These are phyloP conservation scores for Glonium stellatum DNA, from an alignment of 495 filamentous ascomycete species.

Conservation along the genomic window DNA sequence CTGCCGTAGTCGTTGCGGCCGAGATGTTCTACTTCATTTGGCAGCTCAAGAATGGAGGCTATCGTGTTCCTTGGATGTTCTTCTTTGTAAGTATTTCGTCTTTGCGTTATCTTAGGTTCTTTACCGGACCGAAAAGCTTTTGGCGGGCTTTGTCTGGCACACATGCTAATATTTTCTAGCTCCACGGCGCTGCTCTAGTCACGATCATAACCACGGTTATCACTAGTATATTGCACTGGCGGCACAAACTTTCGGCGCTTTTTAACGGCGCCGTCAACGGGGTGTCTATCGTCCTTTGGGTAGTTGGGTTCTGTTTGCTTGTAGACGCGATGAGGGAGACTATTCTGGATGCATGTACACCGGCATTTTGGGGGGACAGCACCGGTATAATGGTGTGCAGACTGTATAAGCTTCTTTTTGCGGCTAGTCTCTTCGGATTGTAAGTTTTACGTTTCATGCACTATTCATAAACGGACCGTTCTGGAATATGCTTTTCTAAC, in stretches of 20 bases:
- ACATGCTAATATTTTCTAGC: not conserved
- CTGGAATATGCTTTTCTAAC: not conserved
- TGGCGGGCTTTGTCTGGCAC: not conserved
- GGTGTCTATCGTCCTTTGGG: not conserved
- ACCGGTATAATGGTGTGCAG: slow-evolving; percentile 2
- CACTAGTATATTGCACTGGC: slow-evolving; percentile 1
- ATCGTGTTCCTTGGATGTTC: slow-evolving; percentile 3
- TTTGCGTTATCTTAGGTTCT: not conserved
- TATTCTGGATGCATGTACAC: slow-evolving; percentile 7
- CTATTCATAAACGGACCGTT: not conserved
- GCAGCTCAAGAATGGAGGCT: not conserved
- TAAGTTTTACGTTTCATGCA: not conserved
- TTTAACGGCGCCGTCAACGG: slow-evolving; percentile 3
- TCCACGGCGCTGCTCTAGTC: slow-evolving; percentile 3
- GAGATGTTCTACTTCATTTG: slow-evolving; percentile 9
- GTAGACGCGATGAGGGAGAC: slow-evolving; percentile 3
- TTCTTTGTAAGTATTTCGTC: slow-evolving; percentile 2
- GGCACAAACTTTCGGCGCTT: slow-evolving; percentile 3
- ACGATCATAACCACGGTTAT: slow-evolving; percentile 1
- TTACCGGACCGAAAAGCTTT: not conserved
- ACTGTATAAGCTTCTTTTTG: slow-evolving; percentile 8
- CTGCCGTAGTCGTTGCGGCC: slow-evolving; percentile 1
- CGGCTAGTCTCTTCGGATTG: slow-evolving; percentile 6
- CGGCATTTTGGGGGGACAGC: not conserved
- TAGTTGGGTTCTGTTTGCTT: slow-evolving; percentile 4